Base-by-base conservation (phyloP, 2,329 filamentous ascomycete genomes). In the Penicillium palitans region DNA sequence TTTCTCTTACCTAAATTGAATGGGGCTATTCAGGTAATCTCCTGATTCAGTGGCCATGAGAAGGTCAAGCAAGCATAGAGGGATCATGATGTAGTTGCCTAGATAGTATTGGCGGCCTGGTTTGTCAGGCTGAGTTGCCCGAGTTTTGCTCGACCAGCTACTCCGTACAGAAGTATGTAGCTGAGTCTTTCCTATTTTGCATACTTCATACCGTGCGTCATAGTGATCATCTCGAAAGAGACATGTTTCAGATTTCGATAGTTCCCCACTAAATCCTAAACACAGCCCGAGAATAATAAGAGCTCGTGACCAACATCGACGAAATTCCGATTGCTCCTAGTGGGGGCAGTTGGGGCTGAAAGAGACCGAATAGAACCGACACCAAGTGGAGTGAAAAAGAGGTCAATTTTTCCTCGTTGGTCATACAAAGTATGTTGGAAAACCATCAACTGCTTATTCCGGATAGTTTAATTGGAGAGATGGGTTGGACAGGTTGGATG, bases 311-410 rank as follows among this genome's bases (percentile, higher is more conserved):
- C 42, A 53, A 29, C 8, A 6, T 24, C 24, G 15, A 52, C 21
- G 6, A 19, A 55, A 49, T 29, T 24, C 9, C 44, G 35, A 29
- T 45, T 56, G 12, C 39, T 39, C 46, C 46, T 35, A 15, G 6
- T 17, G n/a, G 35, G 21, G 13, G 44, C 15, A 49, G 27, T 9
- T 52, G 47, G 39, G 40, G 40, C 25, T 52, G 47, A 52, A 45
- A 46, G 31, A 40, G 31, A 29, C 39, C 19, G 17, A 55, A 44
- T 24, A 42, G 19, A 33, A 31, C 37, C 15, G 35, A 21, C 10
- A 24, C 47, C 7, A 27, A 44, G 48, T 52, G 31, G 54, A 52
- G 40, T n/a, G 13, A 37, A 33, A 56, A 29, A 29, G 39, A 45
- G 21, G 31, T n/a, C 15, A 25, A 37, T 12, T 48, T 25, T 6